A percentile compares a stretch with the other conserved stretches of the same genome.
These are phyloP conservation scores for Microsporum audouinii DNA, from an alignment of 2,329 filamentous ascomycete genomes.

Conservation along the genomic window DNA sequence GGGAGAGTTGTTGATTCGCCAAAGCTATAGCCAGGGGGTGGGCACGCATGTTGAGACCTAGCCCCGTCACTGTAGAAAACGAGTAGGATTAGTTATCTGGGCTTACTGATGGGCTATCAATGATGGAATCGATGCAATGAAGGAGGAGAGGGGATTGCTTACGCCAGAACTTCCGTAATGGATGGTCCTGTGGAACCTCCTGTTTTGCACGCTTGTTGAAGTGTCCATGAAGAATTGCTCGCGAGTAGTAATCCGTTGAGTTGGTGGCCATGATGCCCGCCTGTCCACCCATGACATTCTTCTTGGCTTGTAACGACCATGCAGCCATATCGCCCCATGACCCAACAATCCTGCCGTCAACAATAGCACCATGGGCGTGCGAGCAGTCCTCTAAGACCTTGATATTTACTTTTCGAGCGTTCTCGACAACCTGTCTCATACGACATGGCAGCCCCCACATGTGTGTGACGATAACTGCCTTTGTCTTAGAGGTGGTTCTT, in stretches of 20 bases:
- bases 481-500: background rate
- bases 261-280: background rate
- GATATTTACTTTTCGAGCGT: background rate
- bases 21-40: slow-evolving; percentile 1
- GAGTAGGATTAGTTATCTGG: background rate
- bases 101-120: background rate
- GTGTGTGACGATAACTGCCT: background rate
- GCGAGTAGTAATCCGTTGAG: background rate
- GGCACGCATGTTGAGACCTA: background rate
- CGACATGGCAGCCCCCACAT: background rate
- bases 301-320: background rate
- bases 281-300: background rate
- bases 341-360: background rate
- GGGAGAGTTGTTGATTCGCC: background rate
- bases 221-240: background rate
- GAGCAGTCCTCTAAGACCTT: background rate
- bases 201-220: slow-evolving; percentile 4
- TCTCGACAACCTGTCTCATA: background rate
- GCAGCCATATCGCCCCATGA: slow-evolving; percentile 20
- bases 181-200: slow-evolving; percentile 2
- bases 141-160: background rate
- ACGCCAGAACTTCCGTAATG: background rate
- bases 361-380: background rate
- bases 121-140: background rate
- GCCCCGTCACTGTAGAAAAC: background rate